Evolutionary conservation across 768 basidiomycete species (phyloP), one percentile per base, ranked within the genome.

Genomic region (Agrocybe pediades): DNA sequence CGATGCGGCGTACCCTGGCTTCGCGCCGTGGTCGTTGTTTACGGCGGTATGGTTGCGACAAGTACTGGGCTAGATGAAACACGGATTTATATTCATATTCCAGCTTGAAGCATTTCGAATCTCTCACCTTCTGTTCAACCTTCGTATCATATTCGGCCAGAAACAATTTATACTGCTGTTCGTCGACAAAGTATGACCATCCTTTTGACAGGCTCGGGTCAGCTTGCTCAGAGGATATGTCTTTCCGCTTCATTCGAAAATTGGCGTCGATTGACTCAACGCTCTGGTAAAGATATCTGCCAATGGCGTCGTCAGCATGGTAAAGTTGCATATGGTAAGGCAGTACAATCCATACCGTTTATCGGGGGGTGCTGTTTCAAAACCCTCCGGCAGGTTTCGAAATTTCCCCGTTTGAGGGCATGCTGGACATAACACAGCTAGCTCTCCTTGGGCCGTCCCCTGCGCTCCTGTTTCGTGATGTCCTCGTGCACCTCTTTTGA

Each of bases 331-430:
- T 20, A 5, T 7, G n/a, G 19, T 44, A 5, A 25, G 11, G 16
- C 13, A 29, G 20, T 26, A 41, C n/a, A n/a, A 19, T 43, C 41
- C 53, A 41, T 36, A 36, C 33, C 33, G 13, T 13, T 36, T n/a
- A 13, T 27, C 17, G 1, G 46, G 39, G 7, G 40, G 46, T 0
- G 47, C 46, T 2, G 42, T 23, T 33, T 54, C 46, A 59, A 59
- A 61, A 3, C 11, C 33, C n/a, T 36, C 33, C 46, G 39, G 17
- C 45, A 51, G 6, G 57, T 59, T 8, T n/a, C n/a, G n/a, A n/a
- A n/a, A n/a, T n/a, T n/a, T n/a, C 61, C 26, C 40, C 59, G 61
- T 6, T 20, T 61, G 59, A 0, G 57, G 62, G 27, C 62, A 63
- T 8, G 62, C 62, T 0, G 55, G 59, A 39, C 59, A 63, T 27